Percentiles rank a stretch among this genome's conserved stretches.
These are phyloP conservation scores for Dactylellina cionopaga DNA, from an alignment of 2,329 filamentous ascomycete genomes.

Conservation along the genomic window DNA sequence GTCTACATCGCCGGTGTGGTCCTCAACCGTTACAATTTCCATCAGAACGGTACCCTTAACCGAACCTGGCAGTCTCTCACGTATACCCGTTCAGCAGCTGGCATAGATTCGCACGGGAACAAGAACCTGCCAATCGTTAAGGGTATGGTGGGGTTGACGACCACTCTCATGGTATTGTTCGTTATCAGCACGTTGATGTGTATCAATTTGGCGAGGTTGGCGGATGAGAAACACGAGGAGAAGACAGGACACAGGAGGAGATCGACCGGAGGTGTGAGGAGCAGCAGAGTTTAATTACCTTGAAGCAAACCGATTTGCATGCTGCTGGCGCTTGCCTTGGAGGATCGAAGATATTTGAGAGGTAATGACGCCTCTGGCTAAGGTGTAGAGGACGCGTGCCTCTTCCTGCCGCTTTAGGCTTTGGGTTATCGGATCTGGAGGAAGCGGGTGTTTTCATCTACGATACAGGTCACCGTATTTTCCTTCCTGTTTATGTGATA, in stretches of 20 bases:
- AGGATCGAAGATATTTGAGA: not conserved
- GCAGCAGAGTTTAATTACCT: constrained; percentile 19
- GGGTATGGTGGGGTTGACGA: constrained; percentile 34
- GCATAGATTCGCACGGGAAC: constrained; percentile 21
- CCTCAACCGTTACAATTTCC: constrained; percentile 49
- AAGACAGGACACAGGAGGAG: constrained; percentile 43
- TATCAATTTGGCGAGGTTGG: constrained; percentile 36
- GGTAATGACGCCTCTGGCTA: not conserved
- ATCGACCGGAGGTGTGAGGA: too few relatives aligned
- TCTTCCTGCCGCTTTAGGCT: not conserved
- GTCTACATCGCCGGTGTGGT: constrained; percentile 45
- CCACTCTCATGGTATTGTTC: constrained; percentile 45
- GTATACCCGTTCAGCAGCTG: not conserved
- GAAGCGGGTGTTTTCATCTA: too few relatives aligned
- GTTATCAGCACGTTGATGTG: constrained; percentile 47
- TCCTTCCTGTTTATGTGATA: constrained; percentile 3
- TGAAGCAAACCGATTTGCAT: not conserved
- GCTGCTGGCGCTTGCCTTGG: not conserved
- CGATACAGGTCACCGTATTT: constrained; percentile 1
- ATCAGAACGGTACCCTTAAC: constrained; percentile 34
- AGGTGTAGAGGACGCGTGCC: too few relatives aligned
- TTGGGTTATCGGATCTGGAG: too few relatives aligned
- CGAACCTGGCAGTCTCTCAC: constrained; percentile 31
- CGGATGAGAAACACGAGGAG: constrained; percentile 50
- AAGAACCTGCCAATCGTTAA: constrained; percentile 41